Conservation (phyloP, 2,329 filamentous ascomycete species). For the Aspergillus texensis region DNA sequence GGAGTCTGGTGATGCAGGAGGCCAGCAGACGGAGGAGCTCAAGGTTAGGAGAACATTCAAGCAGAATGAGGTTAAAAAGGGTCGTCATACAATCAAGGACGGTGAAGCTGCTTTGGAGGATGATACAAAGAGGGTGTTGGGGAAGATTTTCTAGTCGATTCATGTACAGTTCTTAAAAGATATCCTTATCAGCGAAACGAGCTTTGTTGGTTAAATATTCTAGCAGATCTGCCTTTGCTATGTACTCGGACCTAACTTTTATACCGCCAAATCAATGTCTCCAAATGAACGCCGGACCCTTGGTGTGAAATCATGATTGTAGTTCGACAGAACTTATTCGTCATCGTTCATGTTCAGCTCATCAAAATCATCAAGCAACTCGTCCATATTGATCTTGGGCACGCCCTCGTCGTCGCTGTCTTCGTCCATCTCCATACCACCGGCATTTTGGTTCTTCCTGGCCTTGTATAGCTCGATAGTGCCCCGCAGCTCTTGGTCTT, state of each 20-base stretch:
- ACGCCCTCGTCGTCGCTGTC: conserved; percentile 61
- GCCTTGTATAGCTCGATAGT: conserved; percentile 85
- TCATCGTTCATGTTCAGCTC: conserved; percentile 71
- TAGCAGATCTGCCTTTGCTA: conserved; percentile 1
- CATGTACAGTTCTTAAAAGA: conserved; percentile 2
- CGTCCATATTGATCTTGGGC: conserved; percentile 75
- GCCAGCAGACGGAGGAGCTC: conserved; percentile 17
- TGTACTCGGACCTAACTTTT: background rate
- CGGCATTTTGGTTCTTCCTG: conserved; percentile 51
- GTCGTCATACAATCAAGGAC: conserved; percentile 28
- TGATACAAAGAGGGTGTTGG: conserved; percentile 47
- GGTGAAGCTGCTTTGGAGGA: conserved; percentile 33
- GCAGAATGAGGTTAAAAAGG: conserved; percentile 44
- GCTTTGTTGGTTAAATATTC: background rate
- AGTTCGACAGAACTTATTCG: conserved; percentile 21
- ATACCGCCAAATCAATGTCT: background rate
- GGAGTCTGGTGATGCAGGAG: conserved; percentile 19
- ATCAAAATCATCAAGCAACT: conserved; percentile 89
- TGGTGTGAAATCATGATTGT: conserved; percentile 1
- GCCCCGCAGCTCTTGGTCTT: conserved; percentile 83
- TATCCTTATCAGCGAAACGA: conserved; percentile 10
- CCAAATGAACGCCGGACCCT: conserved; percentile 1
- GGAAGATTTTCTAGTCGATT: conserved; percentile 46
- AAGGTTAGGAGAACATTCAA: conserved; percentile 42
- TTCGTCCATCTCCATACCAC: conserved; percentile 58